phyloP scores from a whole-genome alignment of 305 asterid species.

The Coffea humblotiana region DNA sequence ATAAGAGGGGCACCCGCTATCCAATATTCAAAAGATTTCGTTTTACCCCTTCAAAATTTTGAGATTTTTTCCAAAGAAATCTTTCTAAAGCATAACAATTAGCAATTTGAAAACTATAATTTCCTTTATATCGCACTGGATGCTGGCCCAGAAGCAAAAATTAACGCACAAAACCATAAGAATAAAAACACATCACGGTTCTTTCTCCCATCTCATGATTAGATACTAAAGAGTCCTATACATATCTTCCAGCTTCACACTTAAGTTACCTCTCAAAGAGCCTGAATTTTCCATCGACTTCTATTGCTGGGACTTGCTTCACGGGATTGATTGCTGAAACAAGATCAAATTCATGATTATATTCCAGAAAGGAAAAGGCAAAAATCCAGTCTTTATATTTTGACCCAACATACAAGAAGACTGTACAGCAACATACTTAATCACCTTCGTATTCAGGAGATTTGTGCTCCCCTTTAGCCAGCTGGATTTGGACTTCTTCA shows the following conservation, averaged over 20 bases:
- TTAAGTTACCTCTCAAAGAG: slow-evolving; percentile 56
- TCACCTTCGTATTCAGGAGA: slow-evolving; percentile 18
- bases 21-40: background rate
- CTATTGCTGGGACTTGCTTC: slow-evolving; percentile 70
- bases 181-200: background rate
- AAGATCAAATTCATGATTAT: background rate
- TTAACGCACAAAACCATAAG: background rate
- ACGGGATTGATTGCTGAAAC: slow-evolving; percentile 65
- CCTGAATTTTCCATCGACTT: slow-evolving; percentile 71
- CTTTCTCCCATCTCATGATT: background rate
- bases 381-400: background rate
- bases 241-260: background rate
- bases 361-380: background rate
- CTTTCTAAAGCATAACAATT: background rate
- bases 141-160: background rate
- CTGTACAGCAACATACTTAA: background rate
- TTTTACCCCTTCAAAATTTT: background rate
- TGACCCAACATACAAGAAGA: background rate
- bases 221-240: background rate
- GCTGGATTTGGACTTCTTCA: slow-evolving; percentile 63
- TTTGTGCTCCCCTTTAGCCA: slow-evolving; percentile 48
- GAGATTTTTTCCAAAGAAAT: background rate
- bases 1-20: background rate
- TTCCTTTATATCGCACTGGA: background rate
- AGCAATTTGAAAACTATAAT: background rate